Conservation (phyloP, 768 basidiomycete genomes). For the Pholiota molesta region DNA sequence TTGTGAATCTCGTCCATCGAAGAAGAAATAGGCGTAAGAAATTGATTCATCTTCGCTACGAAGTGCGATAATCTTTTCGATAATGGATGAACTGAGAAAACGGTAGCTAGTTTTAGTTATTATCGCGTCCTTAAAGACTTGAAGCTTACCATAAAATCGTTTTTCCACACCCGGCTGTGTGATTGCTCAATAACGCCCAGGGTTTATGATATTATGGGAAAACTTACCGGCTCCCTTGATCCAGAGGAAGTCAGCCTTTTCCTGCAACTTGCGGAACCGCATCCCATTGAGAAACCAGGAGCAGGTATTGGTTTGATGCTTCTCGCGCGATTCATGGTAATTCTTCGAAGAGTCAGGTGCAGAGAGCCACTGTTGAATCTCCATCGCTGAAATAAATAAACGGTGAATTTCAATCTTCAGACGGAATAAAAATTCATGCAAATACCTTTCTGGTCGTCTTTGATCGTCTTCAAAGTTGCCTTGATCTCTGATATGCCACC, state of each 20-base stretch:
- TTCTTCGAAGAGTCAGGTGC: not conserved
- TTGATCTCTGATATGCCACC: not conserved
- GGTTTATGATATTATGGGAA: too few relatives aligned
- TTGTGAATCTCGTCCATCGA: not conserved
- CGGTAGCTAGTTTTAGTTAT: too few relatives aligned
- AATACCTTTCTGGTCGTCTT: not conserved
- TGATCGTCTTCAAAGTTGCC: not conserved
- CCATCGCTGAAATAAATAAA: not conserved
- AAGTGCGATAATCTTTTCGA: not conserved
- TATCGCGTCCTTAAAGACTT: too few relatives aligned
- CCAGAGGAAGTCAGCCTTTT: not conserved
- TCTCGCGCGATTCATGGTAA: not conserved
- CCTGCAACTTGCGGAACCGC: not conserved
- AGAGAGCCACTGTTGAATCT: not conserved
- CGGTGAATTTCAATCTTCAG: not conserved
- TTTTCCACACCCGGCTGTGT: not conserved
- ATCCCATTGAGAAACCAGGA: not conserved
- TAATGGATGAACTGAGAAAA: not conserved
- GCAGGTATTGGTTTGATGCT: not conserved
- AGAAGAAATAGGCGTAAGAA: not conserved
- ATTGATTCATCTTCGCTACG: not conserved
- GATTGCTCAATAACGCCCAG: too few relatives aligned
- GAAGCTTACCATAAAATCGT: not conserved
- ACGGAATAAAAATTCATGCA: not conserved
- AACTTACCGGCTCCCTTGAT: not conserved